These are phyloP conservation scores for Prunus armeniaca DNA, from an alignment of 306 rosid species.

Conservation along the genomic window DNA sequence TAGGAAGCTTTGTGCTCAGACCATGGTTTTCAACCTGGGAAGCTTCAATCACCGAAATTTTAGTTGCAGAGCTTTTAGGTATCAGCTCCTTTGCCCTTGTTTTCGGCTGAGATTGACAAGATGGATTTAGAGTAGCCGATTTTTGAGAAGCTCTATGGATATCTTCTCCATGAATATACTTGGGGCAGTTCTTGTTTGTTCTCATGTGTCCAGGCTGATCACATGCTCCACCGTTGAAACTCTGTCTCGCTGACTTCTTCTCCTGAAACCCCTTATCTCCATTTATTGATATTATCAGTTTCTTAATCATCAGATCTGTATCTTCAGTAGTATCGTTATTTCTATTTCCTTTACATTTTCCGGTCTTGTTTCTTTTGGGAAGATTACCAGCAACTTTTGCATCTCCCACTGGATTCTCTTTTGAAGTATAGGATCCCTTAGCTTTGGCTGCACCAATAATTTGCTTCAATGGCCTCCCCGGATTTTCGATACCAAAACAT, in stretches of 20 bases:
- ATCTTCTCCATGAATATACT: conserved; percentile 60
- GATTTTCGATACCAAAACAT: conserved; percentile 39
- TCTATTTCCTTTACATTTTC: conserved; percentile 50
- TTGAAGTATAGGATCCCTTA: too few species aligned
- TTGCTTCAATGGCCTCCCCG: conserved; percentile 48
- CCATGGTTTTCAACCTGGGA: conserved; percentile 34
- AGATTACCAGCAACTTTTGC: too few species aligned
- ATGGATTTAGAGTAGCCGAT: conserved; percentile 45
- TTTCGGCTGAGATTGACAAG: conserved; percentile 61
- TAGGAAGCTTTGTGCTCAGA: conserved; percentile 38
- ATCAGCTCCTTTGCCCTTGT: conserved; percentile 48
- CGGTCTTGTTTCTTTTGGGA: too few species aligned
- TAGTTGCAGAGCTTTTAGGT: conserved; percentile 38
- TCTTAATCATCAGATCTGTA: conserved; percentile 50
- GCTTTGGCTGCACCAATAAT: too few species aligned
- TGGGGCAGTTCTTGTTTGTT: conserved; percentile 89
- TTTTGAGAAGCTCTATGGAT: conserved; percentile 56
- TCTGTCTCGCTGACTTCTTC: conserved; percentile 78
- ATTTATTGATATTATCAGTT: conserved; percentile 71
- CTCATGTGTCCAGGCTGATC: conserved; percentile 96
- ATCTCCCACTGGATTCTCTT: too few species aligned
- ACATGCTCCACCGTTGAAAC: conserved; percentile 80
- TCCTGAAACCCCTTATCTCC: conserved; percentile 60
- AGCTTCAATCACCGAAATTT: conserved; percentile 33
- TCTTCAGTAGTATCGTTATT: conserved; percentile 36